Evolutionary conservation across 257 asterid species (phyloP).

Genomic region (Leptodermis oblonga): DNA sequence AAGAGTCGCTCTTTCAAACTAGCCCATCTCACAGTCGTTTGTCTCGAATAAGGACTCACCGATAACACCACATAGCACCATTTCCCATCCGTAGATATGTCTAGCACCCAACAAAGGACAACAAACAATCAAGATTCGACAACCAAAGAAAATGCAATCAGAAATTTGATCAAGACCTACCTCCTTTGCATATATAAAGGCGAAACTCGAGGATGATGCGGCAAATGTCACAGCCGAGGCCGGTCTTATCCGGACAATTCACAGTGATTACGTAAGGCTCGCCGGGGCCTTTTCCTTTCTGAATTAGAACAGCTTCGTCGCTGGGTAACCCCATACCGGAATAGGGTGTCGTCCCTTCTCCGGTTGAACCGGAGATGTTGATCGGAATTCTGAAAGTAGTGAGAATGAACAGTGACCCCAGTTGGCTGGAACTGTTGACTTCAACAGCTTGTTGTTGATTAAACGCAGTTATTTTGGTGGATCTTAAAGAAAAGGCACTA

Average conservation of each 20-base stretch:
- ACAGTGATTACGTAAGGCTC: slow-evolving; percentile 70
- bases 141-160: not conserved
- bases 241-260: slow-evolving; percentile 59
- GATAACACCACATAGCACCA: slow-evolving; percentile 81
- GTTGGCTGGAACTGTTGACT: not conserved
- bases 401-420: not conserved
- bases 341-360: not conserved
- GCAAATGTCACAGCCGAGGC: slow-evolving; percentile 71
- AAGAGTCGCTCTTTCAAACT: slow-evolving; percentile 64
- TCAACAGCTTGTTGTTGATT: not conserved
- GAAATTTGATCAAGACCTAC: slow-evolving; percentile 6
- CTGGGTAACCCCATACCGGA: slow-evolving; percentile 35
- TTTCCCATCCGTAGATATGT: slow-evolving; percentile 83
- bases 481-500: not conserved
- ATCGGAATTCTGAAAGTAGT: not conserved
- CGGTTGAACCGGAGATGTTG: not conserved
- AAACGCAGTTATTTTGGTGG: not conserved
- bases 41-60: slow-evolving; percentile 51
- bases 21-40: slow-evolving; percentile 52
- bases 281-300: slow-evolving; percentile 53
- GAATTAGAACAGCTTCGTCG: slow-evolving; percentile 64
- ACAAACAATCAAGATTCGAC: not conserved
- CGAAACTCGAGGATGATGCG: slow-evolving; percentile 59
- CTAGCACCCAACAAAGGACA: slow-evolving; percentile 27
- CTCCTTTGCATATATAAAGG: slow-evolving; percentile 62